Evolutionary conservation across 805 yeast species (phyloP), one percentile per base, ranked within the genome.

Genomic region (Candida yuanshanica): DNA sequence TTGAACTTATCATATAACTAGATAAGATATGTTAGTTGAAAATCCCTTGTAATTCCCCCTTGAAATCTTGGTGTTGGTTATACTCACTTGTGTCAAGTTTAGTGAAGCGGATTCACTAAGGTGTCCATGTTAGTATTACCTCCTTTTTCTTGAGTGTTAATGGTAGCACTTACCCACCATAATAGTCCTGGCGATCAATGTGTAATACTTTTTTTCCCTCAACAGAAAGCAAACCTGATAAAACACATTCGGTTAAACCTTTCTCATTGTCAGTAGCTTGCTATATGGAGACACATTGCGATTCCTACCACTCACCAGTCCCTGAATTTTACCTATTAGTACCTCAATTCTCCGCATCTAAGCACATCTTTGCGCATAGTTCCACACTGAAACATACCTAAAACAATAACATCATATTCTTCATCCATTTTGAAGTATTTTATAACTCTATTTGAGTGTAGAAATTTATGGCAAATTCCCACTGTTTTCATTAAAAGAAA

Each of bases 201-300:
- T 93, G 99, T 42, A 93, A 74, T 7, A 93, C 98, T 60, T 93
- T 93, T 71, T 93, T 91, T 48, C 98, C 98, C 58, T 93, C 98
- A n/a, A 91, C 96, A 9, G 97, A 88, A 35, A 93, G 73, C 39
- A 93, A 66, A 4, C 99, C 99, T 1, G 96, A 88, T 35, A 93
- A 75, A 45, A 93, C 83, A 69, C 99, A 93, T 64, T 93, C 99
- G 35, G 97, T 91, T 49, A 93, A 75, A n/a, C 99, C 99, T 45
- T 78, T 38, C 10, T 7, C 14, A n/a, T 4, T 32, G 43, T 39
- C 43, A 44, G 45, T 29, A 11, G n/a, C 33, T 34, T 23, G 42
- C 43, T 36, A 31, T 26, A 17, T 25, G 27, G 24, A 25, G 18
- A 22, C 20, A 22, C 20, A 24, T 35, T 20, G 37, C 20, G 24